Evolutionary conservation across 2,329 filamentous ascomycete genomes (phyloP).

Genomic region (Colletotrichum sp.): DNA sequence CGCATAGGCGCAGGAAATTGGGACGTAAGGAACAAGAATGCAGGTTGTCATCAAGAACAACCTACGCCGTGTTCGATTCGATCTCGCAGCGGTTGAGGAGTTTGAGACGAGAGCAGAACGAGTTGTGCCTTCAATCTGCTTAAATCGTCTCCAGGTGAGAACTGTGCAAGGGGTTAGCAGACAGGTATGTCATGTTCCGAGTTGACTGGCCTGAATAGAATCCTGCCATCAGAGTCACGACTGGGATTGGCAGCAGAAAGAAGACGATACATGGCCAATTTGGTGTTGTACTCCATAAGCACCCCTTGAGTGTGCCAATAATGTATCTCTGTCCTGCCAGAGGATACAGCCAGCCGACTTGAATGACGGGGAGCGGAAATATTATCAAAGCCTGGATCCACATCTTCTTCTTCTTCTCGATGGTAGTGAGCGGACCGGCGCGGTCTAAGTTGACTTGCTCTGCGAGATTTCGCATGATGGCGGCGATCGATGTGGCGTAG

Average conservation of each 20-base stretch:
- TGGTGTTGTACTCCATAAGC: conserved; percentile 45
- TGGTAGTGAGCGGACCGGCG: conserved; percentile 40
- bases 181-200: background rate
- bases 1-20: conserved; percentile 47
- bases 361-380: conserved; percentile 56
- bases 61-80: conserved; percentile 53
- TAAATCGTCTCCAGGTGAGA: conserved; percentile 54
- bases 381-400: conserved; percentile 58
- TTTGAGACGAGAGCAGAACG: conserved; percentile 43
- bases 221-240: conserved; percentile 48
- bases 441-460: conserved; percentile 52
- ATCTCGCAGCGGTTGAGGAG: conserved; percentile 44
- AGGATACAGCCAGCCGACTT: conserved; percentile 53
- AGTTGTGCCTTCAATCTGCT: conserved; percentile 47
- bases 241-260: conserved; percentile 49
- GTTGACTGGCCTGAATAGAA: conserved; percentile 53
- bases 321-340: conserved; percentile 52
- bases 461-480: conserved; percentile 60
- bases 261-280: conserved; percentile 56
- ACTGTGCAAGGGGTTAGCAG: conserved; percentile 31
- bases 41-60: conserved; percentile 61
- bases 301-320: conserved; percentile 56
- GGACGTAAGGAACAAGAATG: conserved; percentile 57
- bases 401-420: conserved; percentile 47
- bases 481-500: conserved; percentile 56